Evolutionary conservation across 257 asterid species (phyloP).

Genomic region (Gardenia jasminoides): DNA sequence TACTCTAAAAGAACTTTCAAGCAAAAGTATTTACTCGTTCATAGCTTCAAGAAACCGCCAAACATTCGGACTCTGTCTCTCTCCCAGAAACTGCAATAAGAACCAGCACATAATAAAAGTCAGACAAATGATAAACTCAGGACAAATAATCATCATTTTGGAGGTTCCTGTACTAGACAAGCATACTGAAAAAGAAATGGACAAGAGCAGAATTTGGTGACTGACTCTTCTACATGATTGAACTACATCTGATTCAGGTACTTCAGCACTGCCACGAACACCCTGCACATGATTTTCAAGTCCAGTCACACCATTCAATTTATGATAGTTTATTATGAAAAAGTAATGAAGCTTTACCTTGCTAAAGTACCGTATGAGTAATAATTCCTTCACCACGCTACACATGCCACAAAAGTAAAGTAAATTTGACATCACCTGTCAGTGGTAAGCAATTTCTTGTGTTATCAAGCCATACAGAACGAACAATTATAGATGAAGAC

Average conservation of each 20-base stretch:
- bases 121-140: constrained; percentile 11
- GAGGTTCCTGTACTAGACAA: background rate
- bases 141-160: background rate
- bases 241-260: constrained; percentile 56
- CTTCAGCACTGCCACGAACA: constrained; percentile 54
- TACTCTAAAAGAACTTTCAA: background rate
- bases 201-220: constrained; percentile 12
- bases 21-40: constrained; percentile 36
- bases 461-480: background rate
- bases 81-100: constrained; percentile 54
- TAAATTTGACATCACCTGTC: constrained; percentile 88
- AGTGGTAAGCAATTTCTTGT: constrained; percentile 15
- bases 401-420: constrained; percentile 93
- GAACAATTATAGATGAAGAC: background rate
- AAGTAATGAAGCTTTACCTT: constrained; percentile 49
- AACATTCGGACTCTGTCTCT: constrained; percentile 62
- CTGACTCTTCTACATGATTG: constrained; percentile 72
- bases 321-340: background rate
- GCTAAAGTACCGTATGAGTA: constrained; percentile 94
- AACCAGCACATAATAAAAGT: constrained; percentile 17
- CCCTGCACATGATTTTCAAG: constrained; percentile 36
- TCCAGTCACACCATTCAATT: constrained; percentile 1
- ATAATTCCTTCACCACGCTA: constrained; percentile 70
- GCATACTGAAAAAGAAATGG: background rate
- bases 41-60: constrained; percentile 61